These are phyloP conservation scores for Fragosphaeria purpurea DNA, from an alignment of 2,329 filamentous ascomycete species.

Conservation along the genomic window DNA sequence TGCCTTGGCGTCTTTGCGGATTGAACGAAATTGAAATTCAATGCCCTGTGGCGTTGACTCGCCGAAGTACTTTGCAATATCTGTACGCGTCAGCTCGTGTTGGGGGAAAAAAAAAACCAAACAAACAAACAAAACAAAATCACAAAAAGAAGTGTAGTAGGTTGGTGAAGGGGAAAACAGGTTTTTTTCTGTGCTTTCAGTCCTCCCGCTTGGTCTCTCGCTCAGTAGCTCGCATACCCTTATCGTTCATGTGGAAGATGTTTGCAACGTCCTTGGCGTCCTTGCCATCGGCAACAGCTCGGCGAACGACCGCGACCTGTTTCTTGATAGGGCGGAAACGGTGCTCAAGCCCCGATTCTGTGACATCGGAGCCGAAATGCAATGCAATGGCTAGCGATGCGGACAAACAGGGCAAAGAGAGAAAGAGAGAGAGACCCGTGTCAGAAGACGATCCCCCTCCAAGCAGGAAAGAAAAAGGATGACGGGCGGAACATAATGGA, in stretches of 20 bases:
- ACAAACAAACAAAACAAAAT: no score
- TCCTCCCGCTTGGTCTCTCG: background rate
- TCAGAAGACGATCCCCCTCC: no score
- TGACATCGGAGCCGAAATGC: constrained; percentile 40
- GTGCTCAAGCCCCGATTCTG: constrained; percentile 37
- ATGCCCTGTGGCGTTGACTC: constrained; percentile 48
- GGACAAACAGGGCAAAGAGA: background rate
- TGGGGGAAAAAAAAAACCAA: background rate
- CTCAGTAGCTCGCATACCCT: constrained; percentile 23
- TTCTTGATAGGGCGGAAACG: constrained; percentile 39
- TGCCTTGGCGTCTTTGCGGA: constrained; percentile 42
- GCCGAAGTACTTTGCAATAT: constrained; percentile 50
- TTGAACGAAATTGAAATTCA: constrained; percentile 48
- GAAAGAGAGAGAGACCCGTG: background rate
- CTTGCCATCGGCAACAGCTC: constrained; percentile 23
- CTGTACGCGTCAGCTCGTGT: constrained; percentile 23
- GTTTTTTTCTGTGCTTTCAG: background rate
- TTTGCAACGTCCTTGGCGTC: constrained; percentile 36
- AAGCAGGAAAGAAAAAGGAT: background rate
- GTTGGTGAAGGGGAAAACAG: no score
- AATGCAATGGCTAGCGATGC: constrained; percentile 32
- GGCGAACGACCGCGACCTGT: constrained; percentile 28
- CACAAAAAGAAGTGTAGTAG: no score
- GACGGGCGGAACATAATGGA: constrained; percentile 6
- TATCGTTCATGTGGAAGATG: constrained; percentile 28